These are phyloP conservation scores for Beauveria pseudobassiana DNA, from an alignment of 2,329 filamentous ascomycete species.

Conservation along the genomic window DNA sequence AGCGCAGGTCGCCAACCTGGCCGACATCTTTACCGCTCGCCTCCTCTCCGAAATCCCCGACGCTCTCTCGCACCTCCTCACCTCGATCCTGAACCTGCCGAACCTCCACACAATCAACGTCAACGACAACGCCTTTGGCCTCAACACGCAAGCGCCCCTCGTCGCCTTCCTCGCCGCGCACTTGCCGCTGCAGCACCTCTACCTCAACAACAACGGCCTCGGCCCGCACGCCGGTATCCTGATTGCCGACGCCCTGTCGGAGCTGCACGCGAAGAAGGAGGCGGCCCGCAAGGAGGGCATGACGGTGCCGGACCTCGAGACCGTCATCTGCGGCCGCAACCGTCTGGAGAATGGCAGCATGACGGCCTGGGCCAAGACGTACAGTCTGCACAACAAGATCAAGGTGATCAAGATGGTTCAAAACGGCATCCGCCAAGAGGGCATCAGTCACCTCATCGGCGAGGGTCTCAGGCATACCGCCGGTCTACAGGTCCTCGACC, in stretches of 20 bases:
- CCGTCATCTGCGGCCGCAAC: conserved; percentile 95
- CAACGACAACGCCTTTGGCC: conserved; percentile 95
- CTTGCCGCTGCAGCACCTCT: conserved; percentile 83
- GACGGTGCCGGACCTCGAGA: conserved; percentile 77
- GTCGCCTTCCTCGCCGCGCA: conserved; percentile 87
- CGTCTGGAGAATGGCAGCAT: conserved; percentile 93
- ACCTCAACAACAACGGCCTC: conserved; percentile 97
- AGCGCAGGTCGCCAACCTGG: conserved; percentile 71
- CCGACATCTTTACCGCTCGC: conserved; percentile 95
- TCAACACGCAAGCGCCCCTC: conserved; percentile 88
- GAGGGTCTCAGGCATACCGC: conserved; percentile 68
- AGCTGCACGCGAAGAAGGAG: conserved; percentile 77
- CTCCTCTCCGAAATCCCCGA: conserved; percentile 89
- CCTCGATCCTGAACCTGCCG: conserved; percentile 75
- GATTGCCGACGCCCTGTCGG: conserved; percentile 78
- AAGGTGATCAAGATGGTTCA: conserved; percentile 94
- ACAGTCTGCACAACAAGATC: conserved; percentile 73
- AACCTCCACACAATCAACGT: conserved; percentile 88
- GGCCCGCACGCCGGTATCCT: conserved; percentile 85
- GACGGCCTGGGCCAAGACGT: conserved; percentile 87
- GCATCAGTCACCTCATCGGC: conserved; percentile 72
- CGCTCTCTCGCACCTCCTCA: conserved; percentile 78
- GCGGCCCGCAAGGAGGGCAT: conserved; percentile 64
- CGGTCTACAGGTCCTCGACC: conserved; percentile 68
- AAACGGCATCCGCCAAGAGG: conserved; percentile 93